Base-by-base conservation (phyloP, 208 protist genomes). In the Angomonas desouzai region DNA sequence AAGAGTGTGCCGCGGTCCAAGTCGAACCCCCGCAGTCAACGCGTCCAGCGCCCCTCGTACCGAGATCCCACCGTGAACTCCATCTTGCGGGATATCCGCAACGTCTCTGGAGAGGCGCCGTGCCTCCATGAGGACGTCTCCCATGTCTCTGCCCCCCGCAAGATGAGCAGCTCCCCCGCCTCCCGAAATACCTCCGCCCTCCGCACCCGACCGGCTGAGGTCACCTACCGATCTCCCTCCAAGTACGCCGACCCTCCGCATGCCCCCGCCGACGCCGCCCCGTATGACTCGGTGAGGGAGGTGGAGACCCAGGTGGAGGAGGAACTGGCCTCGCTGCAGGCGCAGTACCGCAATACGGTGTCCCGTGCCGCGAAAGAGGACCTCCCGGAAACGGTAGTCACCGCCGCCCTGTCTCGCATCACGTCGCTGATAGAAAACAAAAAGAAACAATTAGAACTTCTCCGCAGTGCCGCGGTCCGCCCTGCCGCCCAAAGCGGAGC, bases 11-110 rank as follows among this genome's bases (percentile, higher is more conserved):
- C 3, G 45, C 45, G 10, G 6, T 23, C 45, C 10, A 51, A 23
- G n/a, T 29, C 18, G 9, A 53, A 53, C 9, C 48, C 55, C 27
- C 3, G 22, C 32, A 20, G 33, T 11, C 16, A 38, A 22, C 22
- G 20, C 11, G 48, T 30, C 4, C 55, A 33, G 13, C 71, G 43
- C 22, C 55, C 68, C 58, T 82, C 62, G 23, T 95, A 92, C 72
- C 74, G 76, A 22, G 86, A 93, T 49, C 89, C 89, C 1, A 95
- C 89, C 2, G 89, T 84, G 55, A 90, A 80, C 66, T 95, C 89
- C n/a, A 75, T 83, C 22, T 74, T 92, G 49, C 83, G 89, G 27
- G 89, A 93, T 56, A 78, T 89, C 11, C 81, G 89, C 7, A 79
- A 80, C 22, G 68, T 70, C 4, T 63, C 68, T 0, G 79, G 69